phyloP scores from a whole-genome alignment of 345 rosid species.

The Eucalyptus shirleyi region DNA sequence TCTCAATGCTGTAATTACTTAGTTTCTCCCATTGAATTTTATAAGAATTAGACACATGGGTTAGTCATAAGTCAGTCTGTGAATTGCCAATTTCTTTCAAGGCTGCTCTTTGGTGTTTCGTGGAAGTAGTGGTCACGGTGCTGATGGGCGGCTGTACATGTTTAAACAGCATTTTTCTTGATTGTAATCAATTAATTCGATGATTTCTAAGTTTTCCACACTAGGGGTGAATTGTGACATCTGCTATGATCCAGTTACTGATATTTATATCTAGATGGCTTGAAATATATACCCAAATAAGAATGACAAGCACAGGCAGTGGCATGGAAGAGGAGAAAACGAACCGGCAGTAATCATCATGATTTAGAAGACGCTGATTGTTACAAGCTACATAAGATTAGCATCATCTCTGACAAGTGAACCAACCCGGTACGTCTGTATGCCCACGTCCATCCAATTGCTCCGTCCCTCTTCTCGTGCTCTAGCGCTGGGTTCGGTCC shows the following conservation, averaged over 20 bases:
- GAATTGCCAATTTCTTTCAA: background rate
- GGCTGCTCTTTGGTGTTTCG: background rate
- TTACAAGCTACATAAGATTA: background rate
- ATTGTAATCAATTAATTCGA: background rate
- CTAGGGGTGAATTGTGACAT: background rate
- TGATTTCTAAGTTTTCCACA: background rate
- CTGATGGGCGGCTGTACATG: background rate
- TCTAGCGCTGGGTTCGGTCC: background rate
- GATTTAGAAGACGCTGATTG: background rate
- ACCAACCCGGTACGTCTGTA: background rate
- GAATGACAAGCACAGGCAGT: background rate
- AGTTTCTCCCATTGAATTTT: background rate
- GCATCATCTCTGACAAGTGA: background rate
- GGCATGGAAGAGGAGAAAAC: background rate
- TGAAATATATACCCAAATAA: background rate
- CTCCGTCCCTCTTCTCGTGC: background rate
- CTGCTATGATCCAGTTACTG: background rate
- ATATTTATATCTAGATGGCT: background rate
- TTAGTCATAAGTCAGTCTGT: background rate
- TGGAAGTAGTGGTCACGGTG: background rate
- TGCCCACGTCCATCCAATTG: background rate
- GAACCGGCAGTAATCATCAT: background rate
- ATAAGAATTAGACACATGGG: background rate
- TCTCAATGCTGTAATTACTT: background rate
- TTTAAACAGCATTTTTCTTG: background rate